Conservation (phyloP, 192 early-diverging fungal genomes). For the Rhizoclosmatium globosum region DNA sequence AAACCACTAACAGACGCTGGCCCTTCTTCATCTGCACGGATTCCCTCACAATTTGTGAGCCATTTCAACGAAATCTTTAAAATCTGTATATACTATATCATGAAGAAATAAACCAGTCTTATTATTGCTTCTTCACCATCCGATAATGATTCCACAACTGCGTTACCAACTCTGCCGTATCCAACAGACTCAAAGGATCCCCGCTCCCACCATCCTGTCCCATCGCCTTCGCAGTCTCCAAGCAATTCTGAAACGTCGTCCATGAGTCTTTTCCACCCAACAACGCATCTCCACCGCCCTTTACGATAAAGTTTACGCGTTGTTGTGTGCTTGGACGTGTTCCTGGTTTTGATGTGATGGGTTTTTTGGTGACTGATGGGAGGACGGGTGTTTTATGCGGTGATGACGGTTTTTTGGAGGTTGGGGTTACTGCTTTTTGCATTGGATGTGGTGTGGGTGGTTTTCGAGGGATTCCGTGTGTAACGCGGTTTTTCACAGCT, state of each 20-base stretch:
- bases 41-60: no score
- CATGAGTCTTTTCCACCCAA: conserved; percentile 15
- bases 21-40: no score
- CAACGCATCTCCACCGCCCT: neutral
- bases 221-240: conserved; percentile 31
- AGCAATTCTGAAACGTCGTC: conserved; percentile 21
- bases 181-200: conserved; percentile 7
- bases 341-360: neutral
- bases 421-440: neutral
- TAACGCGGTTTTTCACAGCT: conserved; percentile 16
- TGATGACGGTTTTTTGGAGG: neutral
- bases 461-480: conserved; percentile 20
- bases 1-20: no score
- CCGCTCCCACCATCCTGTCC: neutral
- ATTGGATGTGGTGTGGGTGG: neutral
- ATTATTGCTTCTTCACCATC: neutral
- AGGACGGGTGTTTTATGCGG: neutral
- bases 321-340: conserved; percentile 15
- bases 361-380: conserved; percentile 3
- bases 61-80: no score
- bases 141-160: conserved; percentile 36
- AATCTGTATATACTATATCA: no score
- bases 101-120: neutral
- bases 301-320: no score
- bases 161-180: conserved; percentile 20